These are phyloP conservation scores for Fusarium fracticaudum DNA, from an alignment of 2,329 filamentous ascomycete genomes.

Conservation along the genomic window DNA sequence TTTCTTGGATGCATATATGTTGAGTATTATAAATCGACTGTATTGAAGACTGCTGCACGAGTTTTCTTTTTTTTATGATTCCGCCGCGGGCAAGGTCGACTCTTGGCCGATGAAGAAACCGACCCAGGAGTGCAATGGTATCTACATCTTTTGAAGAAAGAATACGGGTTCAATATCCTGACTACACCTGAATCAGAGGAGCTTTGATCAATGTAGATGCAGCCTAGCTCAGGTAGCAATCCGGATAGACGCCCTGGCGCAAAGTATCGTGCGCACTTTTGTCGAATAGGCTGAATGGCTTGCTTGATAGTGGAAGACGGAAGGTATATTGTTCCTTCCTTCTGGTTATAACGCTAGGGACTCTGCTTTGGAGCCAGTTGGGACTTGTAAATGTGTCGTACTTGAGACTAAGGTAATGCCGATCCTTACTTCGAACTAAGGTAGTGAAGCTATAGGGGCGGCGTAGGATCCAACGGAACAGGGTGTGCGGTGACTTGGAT, in stretches of 20 bases:
- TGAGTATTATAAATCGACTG: background rate
- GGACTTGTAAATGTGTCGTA: background rate
- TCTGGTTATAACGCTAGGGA: accelerated
- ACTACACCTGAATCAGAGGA: background rate
- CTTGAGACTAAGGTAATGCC: background rate
- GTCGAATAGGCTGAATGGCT: background rate
- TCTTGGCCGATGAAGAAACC: background rate
- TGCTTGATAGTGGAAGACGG: background rate
- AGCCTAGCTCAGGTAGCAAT: background rate
- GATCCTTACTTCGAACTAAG: background rate
- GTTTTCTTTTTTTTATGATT: background rate
- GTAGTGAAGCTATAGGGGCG: background rate
- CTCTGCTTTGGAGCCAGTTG: background rate
- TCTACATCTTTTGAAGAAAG: accelerated
- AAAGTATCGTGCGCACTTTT: background rate
- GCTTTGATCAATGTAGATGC: background rate
- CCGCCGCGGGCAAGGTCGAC: background rate
- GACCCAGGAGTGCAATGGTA: background rate
- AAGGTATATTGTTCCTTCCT: accelerated
- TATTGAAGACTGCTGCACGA: background rate
- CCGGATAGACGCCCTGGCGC: background rate
- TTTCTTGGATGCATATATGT: background rate
- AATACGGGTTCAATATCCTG: background rate
- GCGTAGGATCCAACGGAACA: background rate
- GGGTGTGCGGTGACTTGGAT: background rate